These are phyloP conservation scores for Cafeteria roenbergensis DNA, from an alignment of 108 stramenopile genomes.

Conservation along the genomic window DNA sequence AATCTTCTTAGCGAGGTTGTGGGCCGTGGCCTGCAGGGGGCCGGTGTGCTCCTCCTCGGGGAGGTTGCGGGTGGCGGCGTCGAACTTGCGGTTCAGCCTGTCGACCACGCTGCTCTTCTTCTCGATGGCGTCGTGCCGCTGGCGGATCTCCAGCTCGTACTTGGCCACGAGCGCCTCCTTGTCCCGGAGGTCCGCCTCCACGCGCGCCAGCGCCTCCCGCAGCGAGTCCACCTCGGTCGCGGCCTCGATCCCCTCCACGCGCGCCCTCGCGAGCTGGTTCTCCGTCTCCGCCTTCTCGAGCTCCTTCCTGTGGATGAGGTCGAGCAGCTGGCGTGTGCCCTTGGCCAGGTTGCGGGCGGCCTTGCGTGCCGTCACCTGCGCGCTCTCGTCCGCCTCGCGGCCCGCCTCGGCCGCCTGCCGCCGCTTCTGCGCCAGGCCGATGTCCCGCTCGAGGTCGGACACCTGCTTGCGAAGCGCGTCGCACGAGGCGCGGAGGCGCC, in stretches of 20 bases:
- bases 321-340: conserved; percentile 34
- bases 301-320: conserved; percentile 51
- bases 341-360: conserved; percentile 50
- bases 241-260: conserved; percentile 49
- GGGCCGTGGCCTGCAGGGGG: conserved; percentile 60
- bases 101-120: conserved; percentile 63
- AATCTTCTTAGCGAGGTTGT: conserved; percentile 52
- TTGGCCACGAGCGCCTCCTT: conserved; percentile 47
- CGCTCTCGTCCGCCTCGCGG: conserved; percentile 29
- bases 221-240: conserved; percentile 38
- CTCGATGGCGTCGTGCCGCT: conserved; percentile 66
- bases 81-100: conserved; percentile 59
- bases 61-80: conserved; percentile 46
- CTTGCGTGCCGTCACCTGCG: conserved; percentile 51
- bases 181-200: conserved; percentile 31
- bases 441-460: conserved; percentile 23
- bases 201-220: conserved; percentile 34
- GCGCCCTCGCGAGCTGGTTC: conserved; percentile 58
- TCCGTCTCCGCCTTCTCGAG: conserved; percentile 38
- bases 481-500: conserved; percentile 16
- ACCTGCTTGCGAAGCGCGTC: conserved; percentile 16
- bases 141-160: conserved; percentile 59
- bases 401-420: conserved; percentile 44
- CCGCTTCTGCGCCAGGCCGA: too few species aligned
- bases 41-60: conserved; percentile 56